Conservation (phyloP, 352 stramenopile genomes). For the Globisporangium lucens region DNA sequence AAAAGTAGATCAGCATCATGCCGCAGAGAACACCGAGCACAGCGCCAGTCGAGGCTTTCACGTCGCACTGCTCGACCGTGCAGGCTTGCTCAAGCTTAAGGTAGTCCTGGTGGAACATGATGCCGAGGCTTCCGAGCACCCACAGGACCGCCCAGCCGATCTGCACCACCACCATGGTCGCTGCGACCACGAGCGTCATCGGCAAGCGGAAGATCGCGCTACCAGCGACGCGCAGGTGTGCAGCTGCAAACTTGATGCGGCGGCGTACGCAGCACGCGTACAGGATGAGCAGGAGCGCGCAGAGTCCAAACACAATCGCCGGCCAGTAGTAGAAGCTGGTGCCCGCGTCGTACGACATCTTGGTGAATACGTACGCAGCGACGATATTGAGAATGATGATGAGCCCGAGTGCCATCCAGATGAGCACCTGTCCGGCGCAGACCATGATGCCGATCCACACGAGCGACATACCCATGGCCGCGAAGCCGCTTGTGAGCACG, state of each 20-base stretch:
- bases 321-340: conserved; percentile 69
- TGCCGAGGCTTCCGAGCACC: conserved; percentile 75
- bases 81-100: conserved; percentile 53
- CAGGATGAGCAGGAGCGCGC: conserved; percentile 43
- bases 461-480: conserved; percentile 58
- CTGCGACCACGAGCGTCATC: conserved; percentile 79
- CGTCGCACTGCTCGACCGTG: conserved; percentile 42
- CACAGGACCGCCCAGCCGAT: conserved; percentile 86
- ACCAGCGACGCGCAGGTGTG: conserved; percentile 88
- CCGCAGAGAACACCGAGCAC: conserved; percentile 77
- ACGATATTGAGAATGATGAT: conserved; percentile 55
- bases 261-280: conserved; percentile 74
- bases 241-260: conserved; percentile 91
- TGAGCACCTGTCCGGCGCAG: conserved; percentile 34
- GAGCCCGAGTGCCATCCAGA: conserved; percentile 45
- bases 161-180: conserved; percentile 83
- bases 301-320: conserved; percentile 46
- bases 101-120: conserved; percentile 80
- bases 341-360: conserved; percentile 57
- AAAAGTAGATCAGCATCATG: conserved; percentile 93
- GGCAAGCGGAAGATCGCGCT: conserved; percentile 82
- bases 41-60: conserved; percentile 39
- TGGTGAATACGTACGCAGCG: conserved; percentile 62
- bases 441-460: conserved; percentile 81
- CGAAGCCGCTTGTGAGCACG: conserved; percentile 46